Conservation (phyloP, 2,329 filamentous ascomycete genomes). For the Trichoderma lentiforme region DNA sequence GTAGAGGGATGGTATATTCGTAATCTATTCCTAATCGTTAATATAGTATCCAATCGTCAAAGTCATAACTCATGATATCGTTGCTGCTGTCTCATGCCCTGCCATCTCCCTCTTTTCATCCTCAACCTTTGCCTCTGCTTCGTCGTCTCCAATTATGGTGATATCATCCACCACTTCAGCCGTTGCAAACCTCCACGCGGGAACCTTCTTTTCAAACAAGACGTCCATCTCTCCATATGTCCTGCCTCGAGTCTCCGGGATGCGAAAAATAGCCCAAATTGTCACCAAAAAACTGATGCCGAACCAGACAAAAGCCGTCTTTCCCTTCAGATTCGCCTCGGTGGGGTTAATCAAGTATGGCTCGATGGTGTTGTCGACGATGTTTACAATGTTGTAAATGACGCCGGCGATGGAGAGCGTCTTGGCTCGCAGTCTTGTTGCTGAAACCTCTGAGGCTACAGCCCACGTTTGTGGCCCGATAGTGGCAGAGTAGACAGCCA, state of each 20-base stretch:
- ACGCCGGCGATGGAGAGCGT: constrained; percentile 26
- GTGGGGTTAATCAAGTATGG: constrained; percentile 36
- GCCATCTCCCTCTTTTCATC: constrained; percentile 10
- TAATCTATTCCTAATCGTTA: neutral
- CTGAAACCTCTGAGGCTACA: constrained; percentile 17
- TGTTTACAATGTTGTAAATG: constrained; percentile 23
- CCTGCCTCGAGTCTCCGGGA: constrained; percentile 28
- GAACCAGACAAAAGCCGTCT: constrained; percentile 27
- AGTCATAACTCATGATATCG: constrained; percentile 4
- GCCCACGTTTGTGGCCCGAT: constrained; percentile 20
- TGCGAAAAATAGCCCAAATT: constrained; percentile 26
- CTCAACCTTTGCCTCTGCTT: neutral
- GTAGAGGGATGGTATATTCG: neutral
- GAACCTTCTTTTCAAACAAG: constrained; percentile 28
- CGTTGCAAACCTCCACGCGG: constrained; percentile 31
- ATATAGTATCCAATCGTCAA: neutral
- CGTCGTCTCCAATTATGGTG: neutral
- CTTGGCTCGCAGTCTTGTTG: constrained; percentile 19
- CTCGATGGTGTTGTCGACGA: constrained; percentile 24
- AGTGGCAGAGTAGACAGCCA: constrained; percentile 16
- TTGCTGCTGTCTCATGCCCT: neutral
- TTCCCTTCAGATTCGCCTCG: constrained; percentile 33
- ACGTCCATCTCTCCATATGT: constrained; percentile 30
- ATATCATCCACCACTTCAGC: constrained; percentile 7
- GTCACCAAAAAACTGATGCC: constrained; percentile 19